Percentiles rank a stretch among this genome's conserved stretches.
These are phyloP conservation scores for Chaetomiaceae sp. DNA, from an alignment of 2,329 filamentous ascomycete genomes.

Conservation along the genomic window DNA sequence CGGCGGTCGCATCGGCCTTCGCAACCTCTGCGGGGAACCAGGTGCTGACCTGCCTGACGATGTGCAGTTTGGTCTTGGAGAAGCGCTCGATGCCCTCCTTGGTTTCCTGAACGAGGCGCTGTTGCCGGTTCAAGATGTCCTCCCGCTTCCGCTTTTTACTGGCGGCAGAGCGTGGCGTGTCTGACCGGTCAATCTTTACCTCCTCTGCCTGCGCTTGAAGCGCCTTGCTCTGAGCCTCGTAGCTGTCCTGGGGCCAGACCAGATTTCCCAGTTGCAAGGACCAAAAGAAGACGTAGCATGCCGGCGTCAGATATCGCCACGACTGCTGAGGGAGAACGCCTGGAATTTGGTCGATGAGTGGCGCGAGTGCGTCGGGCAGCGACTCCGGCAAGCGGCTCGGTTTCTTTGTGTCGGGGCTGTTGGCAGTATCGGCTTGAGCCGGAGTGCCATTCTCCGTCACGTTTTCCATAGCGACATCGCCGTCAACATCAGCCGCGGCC, in stretches of 20 bases:
- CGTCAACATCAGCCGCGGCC: slow-evolving; percentile 46
- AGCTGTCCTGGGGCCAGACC: slow-evolving; percentile 69
- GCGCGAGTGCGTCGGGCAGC: slow-evolving; percentile 67
- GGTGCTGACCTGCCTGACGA: slow-evolving; percentile 69
- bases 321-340: slow-evolving; percentile 56
- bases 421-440: slow-evolving; percentile 31
- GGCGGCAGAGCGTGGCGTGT: slow-evolving; percentile 63
- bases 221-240: slow-evolving; percentile 68
- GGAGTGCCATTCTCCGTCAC: slow-evolving; percentile 27
- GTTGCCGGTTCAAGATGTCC: slow-evolving; percentile 62
- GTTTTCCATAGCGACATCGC: slow-evolving; percentile 51
- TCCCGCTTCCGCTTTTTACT: slow-evolving; percentile 66
- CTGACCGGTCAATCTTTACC: slow-evolving; percentile 66
- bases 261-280: slow-evolving; percentile 79
- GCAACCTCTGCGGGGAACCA: slow-evolving; percentile 70
- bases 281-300: slow-evolving; percentile 92
- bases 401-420: slow-evolving; percentile 17
- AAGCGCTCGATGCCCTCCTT: slow-evolving; percentile 65
- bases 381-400: slow-evolving; percentile 40
- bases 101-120: slow-evolving; percentile 68
- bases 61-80: slow-evolving; percentile 60
- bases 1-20: slow-evolving; percentile 64
- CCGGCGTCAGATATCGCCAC: slow-evolving; percentile 67
- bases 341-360: slow-evolving; percentile 66
- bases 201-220: slow-evolving; percentile 63